Evolutionary conservation across 768 basidiomycete genomes (phyloP), one percentile per base, ranked within the genome.

Genomic region (Leccinum broughii): DNA sequence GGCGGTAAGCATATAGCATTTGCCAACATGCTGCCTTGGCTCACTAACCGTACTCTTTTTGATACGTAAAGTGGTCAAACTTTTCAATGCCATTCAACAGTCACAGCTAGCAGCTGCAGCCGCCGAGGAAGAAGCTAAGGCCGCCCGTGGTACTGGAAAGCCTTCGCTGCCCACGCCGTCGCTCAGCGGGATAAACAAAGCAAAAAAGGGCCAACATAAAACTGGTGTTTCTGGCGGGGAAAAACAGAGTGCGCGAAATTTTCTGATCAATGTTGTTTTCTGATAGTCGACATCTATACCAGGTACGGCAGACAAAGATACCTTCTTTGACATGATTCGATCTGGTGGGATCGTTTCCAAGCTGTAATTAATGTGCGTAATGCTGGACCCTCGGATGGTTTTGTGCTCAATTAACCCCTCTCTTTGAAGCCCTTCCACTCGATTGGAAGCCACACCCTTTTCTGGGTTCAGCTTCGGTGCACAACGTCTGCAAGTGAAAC

Each of bases 31-130:
- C 24, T 55, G 20, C 30, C 54, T 32, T 34, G 55, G 37, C 58
- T 58, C 28, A 62, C 24, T n/a, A 17, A 46, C 15, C 49, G 9
- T 5, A 14, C 32, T 24, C 20, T 44, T 34, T 59, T 35, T 32
- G 39, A 52, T 57, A 13, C 9, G 14, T 60, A 5, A 56, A 84
- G 92, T 94, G 51, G 91, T 94, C n/a, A 86, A 89, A 68, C 77
- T 94, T 15, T 94, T 94, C 77, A 94, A 94, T 66, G 85, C 83
- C 4, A 90, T 94, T 53, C 92, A 93, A 62, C 89, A 91, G 63
- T 87, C 90, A 20, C 92, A 94, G 66, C 77, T 80, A 28, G 81
- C 80, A 13, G 77, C 83, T 1, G 71, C 80, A 10, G 79, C 72
- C 6, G 81, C 81, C 11, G 81, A 79, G 24, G 85, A 86, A 68